Percentiles rank a stretch among this genome's conserved stretches.
These are phyloP conservation scores for Suillus alpinus DNA, from an alignment of 768 basidiomycete genomes.

Conservation along the genomic window DNA sequence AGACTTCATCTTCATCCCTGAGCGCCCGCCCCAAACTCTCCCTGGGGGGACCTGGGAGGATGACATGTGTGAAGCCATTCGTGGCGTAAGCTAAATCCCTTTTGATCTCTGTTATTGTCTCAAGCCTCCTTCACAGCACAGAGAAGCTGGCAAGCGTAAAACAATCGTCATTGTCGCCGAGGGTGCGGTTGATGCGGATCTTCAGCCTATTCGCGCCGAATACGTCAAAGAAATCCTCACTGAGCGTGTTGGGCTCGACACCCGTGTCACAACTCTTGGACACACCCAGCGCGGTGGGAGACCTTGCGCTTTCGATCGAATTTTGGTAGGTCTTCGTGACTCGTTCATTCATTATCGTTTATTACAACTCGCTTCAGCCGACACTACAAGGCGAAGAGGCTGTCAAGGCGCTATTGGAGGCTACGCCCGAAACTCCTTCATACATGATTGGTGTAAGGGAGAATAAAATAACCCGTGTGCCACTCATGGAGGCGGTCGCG, in stretches of 20 bases:
- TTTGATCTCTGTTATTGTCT: not conserved
- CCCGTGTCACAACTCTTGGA: constrained; percentile 93
- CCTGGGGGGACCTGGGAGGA: constrained; percentile 71
- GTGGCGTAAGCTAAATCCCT: constrained; percentile 50
- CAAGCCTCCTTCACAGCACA: constrained; percentile 56
- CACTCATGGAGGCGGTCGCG: constrained; percentile 89
- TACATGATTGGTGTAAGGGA: constrained; percentile 97
- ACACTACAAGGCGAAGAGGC: constrained; percentile 97
- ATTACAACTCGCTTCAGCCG: constrained; percentile 50
- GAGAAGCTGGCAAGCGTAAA: constrained; percentile 89
- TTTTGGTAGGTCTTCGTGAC: constrained; percentile 55
- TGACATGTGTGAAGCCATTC: constrained; percentile 84
- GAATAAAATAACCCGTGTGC: constrained; percentile 92
- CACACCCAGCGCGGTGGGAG: constrained; percentile 95
- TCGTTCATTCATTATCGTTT: not conserved
- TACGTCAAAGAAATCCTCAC: constrained; percentile 88
- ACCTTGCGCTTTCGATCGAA: constrained; percentile 91
- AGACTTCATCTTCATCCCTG: constrained; percentile 97
- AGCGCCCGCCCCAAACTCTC: constrained; percentile 73
- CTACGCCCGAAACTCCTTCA: constrained; percentile 86
- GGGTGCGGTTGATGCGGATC: constrained; percentile 83
- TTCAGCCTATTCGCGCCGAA: constrained; percentile 90
- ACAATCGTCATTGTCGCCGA: constrained; percentile 99
- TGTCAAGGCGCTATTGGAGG: constrained; percentile 80
- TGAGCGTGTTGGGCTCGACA: constrained; percentile 87